Evolutionary conservation across 768 basidiomycete species (phyloP).

Genomic region (Hygrophorus pudorinus): DNA sequence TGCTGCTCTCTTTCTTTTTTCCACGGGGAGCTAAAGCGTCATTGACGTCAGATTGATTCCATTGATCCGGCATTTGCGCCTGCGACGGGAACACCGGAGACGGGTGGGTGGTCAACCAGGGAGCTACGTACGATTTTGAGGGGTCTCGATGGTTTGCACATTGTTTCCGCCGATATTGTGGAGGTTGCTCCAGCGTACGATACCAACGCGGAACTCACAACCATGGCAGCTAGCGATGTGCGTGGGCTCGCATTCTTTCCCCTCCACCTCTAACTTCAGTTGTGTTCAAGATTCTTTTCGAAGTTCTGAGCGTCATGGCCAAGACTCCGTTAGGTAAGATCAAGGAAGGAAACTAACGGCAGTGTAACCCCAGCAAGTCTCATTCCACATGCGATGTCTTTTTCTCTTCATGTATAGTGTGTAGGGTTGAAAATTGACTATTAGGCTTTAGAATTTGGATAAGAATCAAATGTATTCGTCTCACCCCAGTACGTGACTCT

Average conservation of each 20-base stretch:
- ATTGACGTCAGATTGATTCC: conserved; percentile 48
- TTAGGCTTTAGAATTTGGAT: no score
- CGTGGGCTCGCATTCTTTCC: conserved; percentile 5
- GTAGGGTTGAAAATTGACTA: no score
- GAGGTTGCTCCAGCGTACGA: conserved; percentile 83
- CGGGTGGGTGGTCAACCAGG: conserved; percentile 78
- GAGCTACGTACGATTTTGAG: conserved; percentile 70
- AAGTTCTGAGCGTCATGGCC: conserved; percentile 70
- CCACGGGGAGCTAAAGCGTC: not conserved
- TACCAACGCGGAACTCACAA: conserved; percentile 27
- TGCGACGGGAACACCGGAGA: conserved; percentile 79
- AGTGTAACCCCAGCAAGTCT: no score
- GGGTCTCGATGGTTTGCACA: conserved; percentile 63
- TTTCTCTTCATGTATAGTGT: no score
- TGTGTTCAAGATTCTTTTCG: conserved; percentile 51
- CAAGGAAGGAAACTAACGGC: conserved; percentile 1
- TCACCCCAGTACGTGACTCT: no score
- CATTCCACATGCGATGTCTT: no score
- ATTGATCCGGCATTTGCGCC: conserved; percentile 79
- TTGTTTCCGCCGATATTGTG: conserved; percentile 77
- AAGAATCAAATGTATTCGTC: no score
- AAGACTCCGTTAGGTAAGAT: conserved; percentile 69
- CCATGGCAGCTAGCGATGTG: conserved; percentile 33
- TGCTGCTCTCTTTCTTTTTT: conserved; percentile 1
- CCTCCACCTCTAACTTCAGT: not conserved